Evolutionary conservation across 2,329 filamentous ascomycete species (phyloP).

Genomic region (Hypoxylon sp.): DNA sequence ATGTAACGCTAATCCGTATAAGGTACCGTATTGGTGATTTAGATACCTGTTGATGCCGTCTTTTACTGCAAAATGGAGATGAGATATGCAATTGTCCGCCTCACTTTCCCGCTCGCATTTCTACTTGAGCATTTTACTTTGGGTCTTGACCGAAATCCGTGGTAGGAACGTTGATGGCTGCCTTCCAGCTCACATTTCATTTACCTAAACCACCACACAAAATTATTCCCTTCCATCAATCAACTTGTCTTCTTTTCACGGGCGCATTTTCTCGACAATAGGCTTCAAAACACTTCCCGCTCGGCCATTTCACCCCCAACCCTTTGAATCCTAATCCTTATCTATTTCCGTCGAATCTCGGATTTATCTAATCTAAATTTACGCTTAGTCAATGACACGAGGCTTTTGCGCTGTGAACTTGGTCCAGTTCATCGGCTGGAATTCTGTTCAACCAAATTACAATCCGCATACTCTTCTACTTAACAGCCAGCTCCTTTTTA

Average conservation of each 20-base stretch:
- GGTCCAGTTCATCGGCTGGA: no score
- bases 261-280: conserved; percentile 20
- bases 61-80: no score
- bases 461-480: conserved; percentile 2
- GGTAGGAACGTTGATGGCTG: conserved; percentile 11
- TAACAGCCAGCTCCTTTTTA: conserved; percentile 23
- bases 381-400: conserved; percentile 1
- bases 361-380: conserved; percentile 10
- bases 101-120: conserved; percentile 28
- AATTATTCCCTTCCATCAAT: conserved; percentile 4
- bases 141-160: conserved; percentile 18
- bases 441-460: conserved; percentile 2
- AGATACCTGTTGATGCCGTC: conserved; percentile 2
- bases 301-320: no score
- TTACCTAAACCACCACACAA: conserved; percentile 11
- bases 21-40: background rate
- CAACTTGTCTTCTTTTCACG: conserved; percentile 2
- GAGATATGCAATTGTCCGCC: conserved; percentile 33
- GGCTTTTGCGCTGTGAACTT: no score
- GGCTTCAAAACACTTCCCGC: no score
- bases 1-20: conserved; percentile 7
- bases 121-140: no score
- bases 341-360: conserved; percentile 5
- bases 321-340: no score
- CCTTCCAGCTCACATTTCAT: conserved; percentile 22